Percentiles rank a stretch among this genome's conserved stretches.
phyloP scores from a whole-genome alignment of 495 filamentous ascomycete genomes.

The Sordaria brevicollis region DNA sequence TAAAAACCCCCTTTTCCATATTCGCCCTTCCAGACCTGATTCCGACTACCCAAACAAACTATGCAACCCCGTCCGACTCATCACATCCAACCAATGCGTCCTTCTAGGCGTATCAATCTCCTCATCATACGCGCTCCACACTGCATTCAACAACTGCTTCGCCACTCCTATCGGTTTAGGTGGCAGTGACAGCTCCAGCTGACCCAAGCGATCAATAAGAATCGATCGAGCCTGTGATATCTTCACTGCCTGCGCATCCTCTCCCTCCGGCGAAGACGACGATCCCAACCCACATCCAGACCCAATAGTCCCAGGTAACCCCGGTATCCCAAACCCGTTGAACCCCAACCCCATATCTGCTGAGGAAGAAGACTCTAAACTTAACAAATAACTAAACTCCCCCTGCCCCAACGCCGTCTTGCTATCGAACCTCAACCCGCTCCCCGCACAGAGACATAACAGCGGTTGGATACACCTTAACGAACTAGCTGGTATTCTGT shows the following conservation, averaged over 20 bases:
- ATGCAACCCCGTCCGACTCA: slow-evolving; percentile 20
- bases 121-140: slow-evolving; percentile 23
- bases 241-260: slow-evolving; percentile 7
- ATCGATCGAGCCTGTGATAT: slow-evolving; percentile 15
- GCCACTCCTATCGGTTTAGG: slow-evolving; percentile 24
- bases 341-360: not conserved
- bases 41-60: slow-evolving; percentile 20
- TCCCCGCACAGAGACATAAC: slow-evolving; percentile 24
- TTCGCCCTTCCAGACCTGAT: too few relatives aligned
- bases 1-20: too few relatives aligned
- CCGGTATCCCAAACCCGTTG: not conserved
- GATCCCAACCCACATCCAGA: not conserved
- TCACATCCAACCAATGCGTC: slow-evolving; percentile 27
- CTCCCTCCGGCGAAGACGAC: not conserved
- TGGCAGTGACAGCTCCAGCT: slow-evolving; percentile 20
- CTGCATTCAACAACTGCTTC: slow-evolving; percentile 19
- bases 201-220: slow-evolving; percentile 17
- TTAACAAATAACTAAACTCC: slow-evolving; percentile 8
- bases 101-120: slow-evolving; percentile 17
- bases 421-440: slow-evolving; percentile 18
- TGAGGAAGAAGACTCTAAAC: not conserved
- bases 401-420: slow-evolving; percentile 11
- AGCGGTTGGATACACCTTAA: slow-evolving; percentile 24
- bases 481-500: slow-evolving; percentile 9
- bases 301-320: not conserved